phyloP scores from a whole-genome alignment of 805 yeast genomes.

The Saccharomycopsis selenospora region DNA sequence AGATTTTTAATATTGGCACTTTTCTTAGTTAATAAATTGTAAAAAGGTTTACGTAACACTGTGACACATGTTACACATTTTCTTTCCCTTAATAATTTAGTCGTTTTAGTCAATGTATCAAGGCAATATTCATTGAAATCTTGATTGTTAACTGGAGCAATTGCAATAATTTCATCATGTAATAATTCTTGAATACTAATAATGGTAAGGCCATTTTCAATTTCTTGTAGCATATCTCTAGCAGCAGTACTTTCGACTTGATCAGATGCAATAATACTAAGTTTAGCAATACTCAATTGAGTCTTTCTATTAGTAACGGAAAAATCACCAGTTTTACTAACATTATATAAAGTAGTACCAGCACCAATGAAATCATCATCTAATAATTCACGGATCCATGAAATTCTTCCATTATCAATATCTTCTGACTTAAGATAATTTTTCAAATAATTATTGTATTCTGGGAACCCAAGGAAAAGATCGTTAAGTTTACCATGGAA shows the following conservation, averaged over 20 bases:
- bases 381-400: slow-evolving; percentile 67
- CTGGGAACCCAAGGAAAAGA: slow-evolving; percentile 50
- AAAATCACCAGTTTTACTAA: slow-evolving; percentile 37
- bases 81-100: neutral
- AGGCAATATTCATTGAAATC: slow-evolving; percentile 17
- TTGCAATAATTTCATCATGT: slow-evolving; percentile 25
- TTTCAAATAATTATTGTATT: slow-evolving; percentile 41
- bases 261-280: slow-evolving; percentile 40
- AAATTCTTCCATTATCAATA: slow-evolving; percentile 39
- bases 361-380: slow-evolving; percentile 46
- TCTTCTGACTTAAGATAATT: slow-evolving; percentile 41
- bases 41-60: slow-evolving; percentile 21
- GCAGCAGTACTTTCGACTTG: slow-evolving; percentile 16
- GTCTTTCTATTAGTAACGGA: slow-evolving; percentile 41
- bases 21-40: slow-evolving; percentile 32
- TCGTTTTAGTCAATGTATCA: neutral
- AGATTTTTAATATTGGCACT: slow-evolving; percentile 39
- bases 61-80: neutral
- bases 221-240: slow-evolving; percentile 31
- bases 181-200: slow-evolving; percentile 44
- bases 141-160: slow-evolving; percentile 24
- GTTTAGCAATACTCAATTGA: slow-evolving; percentile 64
- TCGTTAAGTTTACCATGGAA: slow-evolving; percentile 43
- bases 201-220: slow-evolving; percentile 44
- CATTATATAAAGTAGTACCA: slow-evolving; percentile 37